These are phyloP conservation scores for Xylaria multiplex DNA, from an alignment of 2,329 filamentous ascomycete genomes.

Conservation along the genomic window DNA sequence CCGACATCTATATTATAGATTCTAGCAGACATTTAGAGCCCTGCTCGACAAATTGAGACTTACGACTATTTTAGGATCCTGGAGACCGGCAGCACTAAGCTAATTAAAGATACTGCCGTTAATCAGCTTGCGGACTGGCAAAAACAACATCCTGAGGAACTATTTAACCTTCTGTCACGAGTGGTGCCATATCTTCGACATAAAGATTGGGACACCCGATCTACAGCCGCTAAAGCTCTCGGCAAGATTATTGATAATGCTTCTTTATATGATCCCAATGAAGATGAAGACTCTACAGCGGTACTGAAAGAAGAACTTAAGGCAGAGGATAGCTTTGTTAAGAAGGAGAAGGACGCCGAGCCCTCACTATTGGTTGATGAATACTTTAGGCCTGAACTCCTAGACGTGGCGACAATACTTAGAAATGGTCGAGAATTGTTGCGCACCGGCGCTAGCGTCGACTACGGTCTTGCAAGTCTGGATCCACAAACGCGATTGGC, in stretches of 20 bases:
- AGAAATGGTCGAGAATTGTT: conserved; percentile 85
- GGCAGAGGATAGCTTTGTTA: conserved; percentile 58
- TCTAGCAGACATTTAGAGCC: background rate
- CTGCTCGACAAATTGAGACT: conserved; percentile 10
- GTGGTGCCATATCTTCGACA: conserved; percentile 96
- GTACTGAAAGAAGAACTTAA: conserved; percentile 57
- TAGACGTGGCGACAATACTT: conserved; percentile 83
- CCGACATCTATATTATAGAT: background rate
- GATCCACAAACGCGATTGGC: conserved; percentile 83
- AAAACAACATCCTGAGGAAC: conserved; percentile 95
- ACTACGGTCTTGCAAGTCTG: conserved; percentile 83
- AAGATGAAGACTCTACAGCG: conserved; percentile 66
- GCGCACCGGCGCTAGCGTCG: conserved; percentile 80
- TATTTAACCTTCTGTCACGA: conserved; percentile 92
- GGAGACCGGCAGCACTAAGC: conserved; percentile 94
- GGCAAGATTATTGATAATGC: conserved; percentile 94
- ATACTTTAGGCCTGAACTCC: conserved; percentile 74
- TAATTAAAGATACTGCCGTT: conserved; percentile 96
- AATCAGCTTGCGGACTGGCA: conserved; percentile 98
- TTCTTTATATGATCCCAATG: conserved; percentile 87
- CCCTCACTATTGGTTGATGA: conserved; percentile 63
- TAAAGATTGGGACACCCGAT: conserved; percentile 96
- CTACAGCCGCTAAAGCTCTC: conserved; percentile 91
- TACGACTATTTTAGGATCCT: conserved; percentile 71
- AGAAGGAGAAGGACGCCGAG: conserved; percentile 70